Evolutionary conservation across 2,329 filamentous ascomycete genomes (phyloP).

Genomic region (Diatrype stigma): DNA sequence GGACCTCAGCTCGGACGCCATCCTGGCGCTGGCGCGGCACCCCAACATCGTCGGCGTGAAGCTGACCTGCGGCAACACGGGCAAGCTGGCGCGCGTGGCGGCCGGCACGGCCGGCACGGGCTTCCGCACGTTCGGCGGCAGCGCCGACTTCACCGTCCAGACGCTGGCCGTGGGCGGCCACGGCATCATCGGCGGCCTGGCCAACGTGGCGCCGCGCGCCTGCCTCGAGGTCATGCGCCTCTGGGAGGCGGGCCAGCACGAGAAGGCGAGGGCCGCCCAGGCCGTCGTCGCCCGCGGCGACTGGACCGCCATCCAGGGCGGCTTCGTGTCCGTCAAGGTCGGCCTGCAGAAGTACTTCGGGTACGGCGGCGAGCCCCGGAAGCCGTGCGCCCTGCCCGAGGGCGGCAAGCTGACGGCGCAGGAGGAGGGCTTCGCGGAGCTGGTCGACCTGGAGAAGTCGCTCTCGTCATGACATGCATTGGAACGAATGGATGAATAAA

Average conservation of each 20-base stretch:
- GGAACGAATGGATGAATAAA: no score
- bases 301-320: constrained; percentile 66
- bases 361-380: constrained; percentile 59
- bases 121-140: constrained; percentile 63
- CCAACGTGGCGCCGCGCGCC: constrained; percentile 64
- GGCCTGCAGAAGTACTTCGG: constrained; percentile 58
- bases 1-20: constrained; percentile 63
- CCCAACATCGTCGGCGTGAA: constrained; percentile 52
- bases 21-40: constrained; percentile 42
- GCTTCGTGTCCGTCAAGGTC: constrained; percentile 66
- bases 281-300: constrained; percentile 62
- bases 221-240: constrained; percentile 59
- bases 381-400: constrained; percentile 37
- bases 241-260: constrained; percentile 52
- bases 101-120: constrained; percentile 34
- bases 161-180: constrained; percentile 58
- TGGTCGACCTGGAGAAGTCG: constrained; percentile 21
- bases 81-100: constrained; percentile 41
- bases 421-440: constrained; percentile 23
- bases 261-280: constrained; percentile 61
- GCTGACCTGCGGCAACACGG: constrained; percentile 50
- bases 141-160: constrained; percentile 61
- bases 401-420: constrained; percentile 22
- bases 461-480: not conserved
- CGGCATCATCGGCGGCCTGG: constrained; percentile 62